These are phyloP conservation scores for Prunus mume DNA, from an alignment of 306 rosid genomes.

Conservation along the genomic window DNA sequence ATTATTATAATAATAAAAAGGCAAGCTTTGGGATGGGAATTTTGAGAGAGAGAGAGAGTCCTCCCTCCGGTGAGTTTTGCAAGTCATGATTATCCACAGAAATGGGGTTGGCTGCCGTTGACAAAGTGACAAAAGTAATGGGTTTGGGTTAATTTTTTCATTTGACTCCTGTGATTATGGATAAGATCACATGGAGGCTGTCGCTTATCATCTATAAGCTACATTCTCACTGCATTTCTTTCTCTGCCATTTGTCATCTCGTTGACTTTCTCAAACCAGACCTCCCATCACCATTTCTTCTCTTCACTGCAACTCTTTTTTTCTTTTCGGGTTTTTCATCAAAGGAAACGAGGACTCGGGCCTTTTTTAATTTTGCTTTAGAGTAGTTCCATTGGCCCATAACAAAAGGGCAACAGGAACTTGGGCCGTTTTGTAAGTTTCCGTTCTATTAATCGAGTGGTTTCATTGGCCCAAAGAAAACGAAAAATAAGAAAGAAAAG, in stretches of 20 bases:
- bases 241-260: neutral
- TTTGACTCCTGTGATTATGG: conserved; percentile 8
- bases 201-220: neutral
- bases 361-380: too few relatives aligned
- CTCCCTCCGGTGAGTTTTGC: neutral
- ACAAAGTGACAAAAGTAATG: neutral
- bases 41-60: neutral
- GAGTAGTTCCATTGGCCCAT: neutral
- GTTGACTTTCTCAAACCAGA: neutral
- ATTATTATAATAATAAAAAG: neutral
- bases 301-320: too few relatives aligned
- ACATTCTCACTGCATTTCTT: neutral
- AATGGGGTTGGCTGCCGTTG: neutral
- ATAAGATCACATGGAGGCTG: conserved; percentile 13
- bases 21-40: neutral
- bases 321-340: too few relatives aligned
- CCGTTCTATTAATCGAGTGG: neutral
- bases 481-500: too few relatives aligned
- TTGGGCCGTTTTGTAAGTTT: neutral
- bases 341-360: neutral
- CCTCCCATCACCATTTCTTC: neutral
- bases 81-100: neutral
- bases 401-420: neutral
- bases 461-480: neutral
- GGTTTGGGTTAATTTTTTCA: too few relatives aligned